These are phyloP conservation scores for Nematodospora anomalae DNA, from an alignment of 1,139 yeast species.

Conservation along the genomic window DNA sequence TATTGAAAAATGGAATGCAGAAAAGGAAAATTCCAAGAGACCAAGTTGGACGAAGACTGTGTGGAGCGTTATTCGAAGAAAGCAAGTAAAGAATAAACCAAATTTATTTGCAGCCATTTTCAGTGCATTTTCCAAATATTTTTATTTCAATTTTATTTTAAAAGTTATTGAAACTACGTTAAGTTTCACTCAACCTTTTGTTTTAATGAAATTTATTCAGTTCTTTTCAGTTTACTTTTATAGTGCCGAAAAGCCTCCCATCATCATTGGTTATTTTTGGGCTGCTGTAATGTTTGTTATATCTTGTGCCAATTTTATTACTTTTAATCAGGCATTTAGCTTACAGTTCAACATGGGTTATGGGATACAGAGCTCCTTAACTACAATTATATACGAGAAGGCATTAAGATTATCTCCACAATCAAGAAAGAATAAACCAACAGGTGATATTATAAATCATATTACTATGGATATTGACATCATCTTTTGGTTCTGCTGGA, in stretches of 20 bases:
- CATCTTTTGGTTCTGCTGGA: conserved; percentile 27
- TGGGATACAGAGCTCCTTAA: conserved; percentile 25
- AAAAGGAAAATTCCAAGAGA: conserved; percentile 8
- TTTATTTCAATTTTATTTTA: conserved; percentile 14
- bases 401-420: conserved; percentile 38
- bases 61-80: conserved; percentile 11
- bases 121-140: conserved; percentile 11
- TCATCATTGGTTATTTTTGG: conserved; percentile 30
- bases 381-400: conserved; percentile 34
- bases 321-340: conserved; percentile 27
- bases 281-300: conserved; percentile 29
- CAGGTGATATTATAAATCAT: conserved; percentile 43
- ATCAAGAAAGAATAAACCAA: conserved; percentile 36
- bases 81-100: conserved; percentile 11
- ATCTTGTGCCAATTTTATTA: conserved; percentile 25
- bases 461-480: conserved; percentile 37
- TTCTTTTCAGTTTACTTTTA: conserved; percentile 22
- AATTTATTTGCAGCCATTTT: conserved; percentile 13
- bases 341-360: conserved; percentile 20
- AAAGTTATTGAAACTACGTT: conserved; percentile 24
- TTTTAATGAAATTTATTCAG: conserved; percentile 31
- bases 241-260: conserved; percentile 20
- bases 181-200: conserved; percentile 30
- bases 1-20: conserved; percentile 12
- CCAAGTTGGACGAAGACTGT: conserved; percentile 7